Evolutionary conservation across 495 filamentous ascomycete genomes (phyloP), one percentile per base, ranked within the genome.

Genomic region (Amorphotheca resinae): DNA sequence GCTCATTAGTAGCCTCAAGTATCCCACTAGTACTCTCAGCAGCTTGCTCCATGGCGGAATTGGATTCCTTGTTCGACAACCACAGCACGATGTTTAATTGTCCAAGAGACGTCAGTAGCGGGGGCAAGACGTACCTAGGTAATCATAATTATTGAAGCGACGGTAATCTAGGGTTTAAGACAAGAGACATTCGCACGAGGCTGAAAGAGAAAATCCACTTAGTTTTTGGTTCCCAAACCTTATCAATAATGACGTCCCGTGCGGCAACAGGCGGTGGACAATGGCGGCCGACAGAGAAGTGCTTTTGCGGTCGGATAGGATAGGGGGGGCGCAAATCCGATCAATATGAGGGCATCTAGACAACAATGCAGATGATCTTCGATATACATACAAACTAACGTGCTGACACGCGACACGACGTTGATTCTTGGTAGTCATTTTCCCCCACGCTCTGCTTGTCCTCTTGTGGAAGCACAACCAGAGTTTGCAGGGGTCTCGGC

Each of bases 21-120:
- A 17, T 17, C 25, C 25, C 25, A 28, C 25, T 28, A 28, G 11
- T 28, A 28, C 15, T 22, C 14, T 25, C 17, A 16, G 26, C 32
- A 26, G 44, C 16, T 33, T 23, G 35, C 14, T 34, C 36, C 42
- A 30, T 36, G 8, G 41, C 16, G 26, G 31, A 16, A 16, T 8
- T 16, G 7, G 21, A 6, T 11, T 33, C 16, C 33, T 33, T 17
- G 17, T 17, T 5, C n/a, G 1, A 28, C n/a, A 28, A 18, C 17
- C 38, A 41, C 38, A 3, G 26, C 26, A 41, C 18, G 45, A 41
- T 12, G 36, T 35, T 22, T 28, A 46, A 11, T 35, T 41, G 38
- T 41, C 45, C 11, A 47, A 47, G 20, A 47, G 37, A n/a, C n/a
- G n/a, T n/a, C n/a, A n/a, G n/a, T n/a, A n/a, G n/a, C n/a, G n/a